Base-by-base conservation (phyloP, 225 moss, liverwort and hornwort genomes). In the Sphagnum contortum region DNA sequence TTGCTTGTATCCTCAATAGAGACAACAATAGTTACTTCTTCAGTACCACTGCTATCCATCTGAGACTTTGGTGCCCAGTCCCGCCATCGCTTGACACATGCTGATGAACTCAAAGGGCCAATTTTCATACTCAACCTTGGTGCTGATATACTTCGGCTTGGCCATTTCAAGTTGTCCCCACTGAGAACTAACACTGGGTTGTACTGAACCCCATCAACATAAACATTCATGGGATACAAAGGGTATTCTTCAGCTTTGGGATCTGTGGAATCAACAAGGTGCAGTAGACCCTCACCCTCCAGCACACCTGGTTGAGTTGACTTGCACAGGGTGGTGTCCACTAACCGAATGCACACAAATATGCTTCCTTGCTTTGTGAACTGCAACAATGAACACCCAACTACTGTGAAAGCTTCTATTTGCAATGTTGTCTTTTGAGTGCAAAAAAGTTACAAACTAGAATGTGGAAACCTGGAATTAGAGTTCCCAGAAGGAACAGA, bases 351-450 rank as follows among this genome's bases (percentile, higher is more conserved):
- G 59, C 90, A 90, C 51, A 94, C 71, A 9, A 94, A 77, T 69
- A 94, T 83, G 65, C 79, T 84, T 46, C 93, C 93, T 66, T 87
- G 77, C 87, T 90, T 88, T 9, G 93, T 94, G 68, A 94, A 94
- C 86, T 93, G 90, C 74, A 78, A 48, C 29, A 29, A 29, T 29
- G 29, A 29, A 29, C 29, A 29, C 29, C 29, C 29, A 29, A 0
- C 29, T 29, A 29, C 29, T 29, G 29, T 29, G 29, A 29, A 29
- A 1, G 29, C 29, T 29, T 29, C 29, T 29, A 29, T 29, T 29
- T 29, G 29, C 29, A 29, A 1, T 29, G 29, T 29, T 29, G 29
- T 29, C 29, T 29, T 29, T 29, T 29, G 29, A 29, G 29, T 1
- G 29, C 29, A 29, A 29, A 29, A 29, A 29, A 29, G 29, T 29